Evolutionary conservation across 2,329 filamentous ascomycete species (phyloP).

Genomic region (Cladosporium sp.): DNA sequence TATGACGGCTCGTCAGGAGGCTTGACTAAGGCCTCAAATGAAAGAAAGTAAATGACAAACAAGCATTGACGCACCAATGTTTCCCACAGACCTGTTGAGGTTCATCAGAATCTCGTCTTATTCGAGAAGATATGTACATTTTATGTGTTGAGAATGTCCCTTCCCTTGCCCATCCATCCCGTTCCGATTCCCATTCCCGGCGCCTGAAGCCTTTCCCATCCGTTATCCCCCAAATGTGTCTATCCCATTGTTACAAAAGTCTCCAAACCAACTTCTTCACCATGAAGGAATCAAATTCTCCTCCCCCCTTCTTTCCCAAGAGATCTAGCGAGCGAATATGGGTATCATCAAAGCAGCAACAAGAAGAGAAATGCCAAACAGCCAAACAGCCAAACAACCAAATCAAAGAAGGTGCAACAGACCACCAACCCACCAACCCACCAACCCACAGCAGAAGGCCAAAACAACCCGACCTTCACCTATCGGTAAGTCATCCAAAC

Average conservation of each 20-base stretch:
- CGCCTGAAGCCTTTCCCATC: background rate
- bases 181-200: background rate
- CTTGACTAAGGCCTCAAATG: too few relatives aligned
- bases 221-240: background rate
- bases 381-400: background rate
- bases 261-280: background rate
- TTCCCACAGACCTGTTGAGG: too few relatives aligned
- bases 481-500: slow-evolving; percentile 21
- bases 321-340: slow-evolving; percentile 16
- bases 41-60: too few relatives aligned
- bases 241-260: background rate
- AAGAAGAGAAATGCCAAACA: background rate
- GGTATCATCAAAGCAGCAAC: slow-evolving; percentile 17
- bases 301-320: too few relatives aligned
- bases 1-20: too few relatives aligned
- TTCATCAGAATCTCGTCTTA: too few relatives aligned
- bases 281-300: too few relatives aligned
- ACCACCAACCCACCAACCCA: too few relatives aligned
- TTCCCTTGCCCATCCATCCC: background rate
- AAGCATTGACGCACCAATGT: too few relatives aligned
- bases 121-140: background rate
- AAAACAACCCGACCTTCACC: too few relatives aligned
- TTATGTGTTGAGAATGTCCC: background rate
- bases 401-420: background rate
- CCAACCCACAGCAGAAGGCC: too few relatives aligned